Percentiles rank a stretch among this genome's conserved stretches.
phyloP scores from a whole-genome alignment of 129 eudicot species.

The Kitagawia praeruptora region DNA sequence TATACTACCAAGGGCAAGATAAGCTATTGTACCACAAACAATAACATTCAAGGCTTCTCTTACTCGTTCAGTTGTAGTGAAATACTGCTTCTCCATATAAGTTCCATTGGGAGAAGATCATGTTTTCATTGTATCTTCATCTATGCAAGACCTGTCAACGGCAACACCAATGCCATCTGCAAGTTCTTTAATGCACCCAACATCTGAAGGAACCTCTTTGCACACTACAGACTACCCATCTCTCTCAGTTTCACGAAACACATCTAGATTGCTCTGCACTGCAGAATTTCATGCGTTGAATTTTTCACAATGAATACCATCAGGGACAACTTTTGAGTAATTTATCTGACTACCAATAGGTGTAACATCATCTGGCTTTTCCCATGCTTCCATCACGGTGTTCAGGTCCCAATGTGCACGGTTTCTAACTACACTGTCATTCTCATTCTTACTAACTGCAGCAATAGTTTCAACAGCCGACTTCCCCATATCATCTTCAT shows the following conservation, averaged over 20 bases:
- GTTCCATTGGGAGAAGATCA: slow-evolving; percentile 3
- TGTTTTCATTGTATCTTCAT: slow-evolving; percentile 7
- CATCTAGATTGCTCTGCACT: not conserved
- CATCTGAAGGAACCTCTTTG: not conserved
- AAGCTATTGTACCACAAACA: not conserved
- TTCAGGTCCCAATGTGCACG: slow-evolving; percentile 65
- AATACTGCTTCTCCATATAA: not conserved
- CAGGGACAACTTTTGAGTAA: slow-evolving; percentile 8
- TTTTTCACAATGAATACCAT: slow-evolving; percentile 8
- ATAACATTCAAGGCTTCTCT: not conserved
- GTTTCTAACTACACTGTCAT: slow-evolving; percentile 3
- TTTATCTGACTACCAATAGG: slow-evolving; percentile 13
- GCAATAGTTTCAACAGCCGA: slow-evolving; percentile 18
- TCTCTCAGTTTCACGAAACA: not conserved
- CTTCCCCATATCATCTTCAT: slow-evolving; percentile 8
- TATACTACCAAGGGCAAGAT: not conserved
- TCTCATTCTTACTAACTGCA: slow-evolving; percentile 16
- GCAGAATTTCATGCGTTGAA: slow-evolving; percentile 6
- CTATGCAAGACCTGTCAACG: not conserved
- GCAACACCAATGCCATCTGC: not conserved
- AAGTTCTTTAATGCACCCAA: not conserved
- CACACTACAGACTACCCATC: not conserved
- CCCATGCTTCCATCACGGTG: slow-evolving; percentile 57
- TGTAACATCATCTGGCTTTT: slow-evolving; percentile 34
- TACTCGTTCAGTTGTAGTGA: not conserved